Evolutionary conservation across 495 filamentous ascomycete species (phyloP), one percentile per base, ranked within the genome.

Genomic region (Geoglossum glabrum): DNA sequence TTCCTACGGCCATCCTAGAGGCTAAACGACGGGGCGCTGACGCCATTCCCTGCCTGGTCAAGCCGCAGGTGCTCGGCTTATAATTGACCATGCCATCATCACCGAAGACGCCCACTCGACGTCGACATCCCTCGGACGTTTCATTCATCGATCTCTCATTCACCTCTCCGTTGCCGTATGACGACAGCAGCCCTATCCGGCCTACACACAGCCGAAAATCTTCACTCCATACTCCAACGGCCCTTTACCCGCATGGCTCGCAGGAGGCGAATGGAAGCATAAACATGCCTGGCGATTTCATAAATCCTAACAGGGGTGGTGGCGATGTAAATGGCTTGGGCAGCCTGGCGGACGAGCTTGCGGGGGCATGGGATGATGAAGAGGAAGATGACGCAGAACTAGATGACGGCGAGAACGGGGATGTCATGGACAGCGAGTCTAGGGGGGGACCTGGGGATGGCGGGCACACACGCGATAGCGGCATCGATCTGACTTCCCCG

Each of bases 341-440:
- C 34, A 93, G 85, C 61, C 71, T 96, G 19, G 87, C 89, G 13
- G 88, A 94, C 61, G 86, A 92, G 63, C 70, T 85, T 27, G 81
- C 78, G 17, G 76, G 77, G 61, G 76, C 73, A 19, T 76, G 74
- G 72, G 81, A 82, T 46, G 82, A 82, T 9, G 71, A 73, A n/a
- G 70, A 63, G 15, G 71, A 72, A 28, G 6, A 26, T 26, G 56
- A 30, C 11, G 31, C 13, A 33, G 10, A 21, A 28, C 31, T 27
- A 23, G 26, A 26, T 33, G 25, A 30, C 45, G 26, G 11, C 23
- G 56, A 51, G 3, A 7, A 36, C n/a, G 38, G 3, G 33, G 55
- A 57, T 27, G 38, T 28, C 13, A 1, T 8, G 17, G 33, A 40
- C 8, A 10, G 21, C n/a, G 33, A 25, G 9, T 10, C 55, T 50